Conservation (phyloP, 495 filamentous ascomycete species). For the Usnea hakonensis region DNA sequence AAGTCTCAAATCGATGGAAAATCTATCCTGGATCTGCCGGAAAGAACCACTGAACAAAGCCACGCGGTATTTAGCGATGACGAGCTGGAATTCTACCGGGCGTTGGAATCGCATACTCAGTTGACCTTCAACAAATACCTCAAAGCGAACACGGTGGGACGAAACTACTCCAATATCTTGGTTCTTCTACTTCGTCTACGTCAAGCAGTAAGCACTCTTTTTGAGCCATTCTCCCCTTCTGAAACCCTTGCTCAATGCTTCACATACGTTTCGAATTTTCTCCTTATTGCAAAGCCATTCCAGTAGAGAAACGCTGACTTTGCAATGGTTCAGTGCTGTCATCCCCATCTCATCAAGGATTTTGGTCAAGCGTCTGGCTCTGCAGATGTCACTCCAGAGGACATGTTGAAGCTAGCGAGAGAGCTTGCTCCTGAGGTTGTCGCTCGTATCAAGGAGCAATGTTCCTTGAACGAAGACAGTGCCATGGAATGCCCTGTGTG, state of each 20-base stretch:
- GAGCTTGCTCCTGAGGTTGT: conserved; percentile 55
- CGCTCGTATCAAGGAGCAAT: conserved; percentile 51
- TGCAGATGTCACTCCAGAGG: conserved; percentile 41
- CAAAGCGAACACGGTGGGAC: conserved; percentile 59
- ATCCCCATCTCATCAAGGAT: conserved; percentile 82
- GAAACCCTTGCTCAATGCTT: neutral
- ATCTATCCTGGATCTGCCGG: conserved; percentile 69
- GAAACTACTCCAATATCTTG: conserved; percentile 76
- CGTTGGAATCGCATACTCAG: conserved; percentile 59
- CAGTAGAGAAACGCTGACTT: neutral
- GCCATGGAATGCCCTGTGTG: conserved; percentile 71
- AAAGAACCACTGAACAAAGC: conserved; percentile 56
- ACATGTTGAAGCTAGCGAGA: conserved; percentile 59
- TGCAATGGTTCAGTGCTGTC: conserved; percentile 50
- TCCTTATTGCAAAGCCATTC: neutral
- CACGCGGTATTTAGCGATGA: conserved; percentile 69
- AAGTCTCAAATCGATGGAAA: conserved; percentile 74
- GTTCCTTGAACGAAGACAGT: conserved; percentile 42
- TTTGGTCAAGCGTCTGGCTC: conserved; percentile 50
- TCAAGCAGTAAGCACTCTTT: conserved; percentile 48
- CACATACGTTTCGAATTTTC: neutral
- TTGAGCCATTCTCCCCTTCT: neutral
- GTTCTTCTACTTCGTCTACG: conserved; percentile 79
- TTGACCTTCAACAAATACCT: conserved; percentile 73
- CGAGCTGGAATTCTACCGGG: conserved; percentile 62